phyloP scores from a whole-genome alignment of 1,284 basidiomycete genomes.

The Puccinia novopanici region DNA sequence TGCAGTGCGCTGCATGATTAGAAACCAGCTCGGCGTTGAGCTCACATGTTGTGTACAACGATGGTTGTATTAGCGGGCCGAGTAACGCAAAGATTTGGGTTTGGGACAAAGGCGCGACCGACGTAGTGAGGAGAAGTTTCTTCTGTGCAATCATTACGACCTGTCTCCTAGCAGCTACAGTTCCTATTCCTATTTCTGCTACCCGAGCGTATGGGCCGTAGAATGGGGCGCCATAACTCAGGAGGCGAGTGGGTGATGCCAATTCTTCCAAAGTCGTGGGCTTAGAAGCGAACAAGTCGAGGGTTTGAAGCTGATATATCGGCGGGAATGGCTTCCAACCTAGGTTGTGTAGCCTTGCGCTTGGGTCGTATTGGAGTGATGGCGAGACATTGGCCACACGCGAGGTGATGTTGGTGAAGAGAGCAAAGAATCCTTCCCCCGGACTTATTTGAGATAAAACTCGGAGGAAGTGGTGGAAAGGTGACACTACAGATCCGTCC shows the following conservation, averaged over 20 bases:
- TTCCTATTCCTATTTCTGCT: background rate
- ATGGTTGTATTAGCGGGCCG: background rate
- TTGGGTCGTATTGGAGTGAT: background rate
- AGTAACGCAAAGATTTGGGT: background rate
- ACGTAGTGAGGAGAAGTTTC: background rate
- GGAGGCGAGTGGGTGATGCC: background rate
- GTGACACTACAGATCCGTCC: no score
- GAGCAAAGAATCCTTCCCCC: slow-evolving; percentile 12
- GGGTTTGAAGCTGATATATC: background rate
- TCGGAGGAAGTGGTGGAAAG: no score
- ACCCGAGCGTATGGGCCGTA: background rate
- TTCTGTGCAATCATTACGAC: background rate
- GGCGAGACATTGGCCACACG: background rate
- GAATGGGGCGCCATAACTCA: background rate
- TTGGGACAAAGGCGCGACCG: background rate
- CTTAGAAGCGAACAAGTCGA: slow-evolving; percentile 4
- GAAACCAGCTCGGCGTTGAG: slow-evolving; percentile 15
- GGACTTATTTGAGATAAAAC: no score
- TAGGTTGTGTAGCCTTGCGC: no score
- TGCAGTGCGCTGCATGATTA: no score
- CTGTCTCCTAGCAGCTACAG: background rate
- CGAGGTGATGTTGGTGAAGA: background rate
- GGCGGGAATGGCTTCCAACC: background rate
- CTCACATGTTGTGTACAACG: background rate
- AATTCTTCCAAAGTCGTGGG: background rate